A percentile compares a stretch with the other conserved stretches of the same genome.
These are phyloP conservation scores for Cyclotella sp. DNA, from an alignment of 108 stramenopile genomes.

Conservation along the genomic window DNA sequence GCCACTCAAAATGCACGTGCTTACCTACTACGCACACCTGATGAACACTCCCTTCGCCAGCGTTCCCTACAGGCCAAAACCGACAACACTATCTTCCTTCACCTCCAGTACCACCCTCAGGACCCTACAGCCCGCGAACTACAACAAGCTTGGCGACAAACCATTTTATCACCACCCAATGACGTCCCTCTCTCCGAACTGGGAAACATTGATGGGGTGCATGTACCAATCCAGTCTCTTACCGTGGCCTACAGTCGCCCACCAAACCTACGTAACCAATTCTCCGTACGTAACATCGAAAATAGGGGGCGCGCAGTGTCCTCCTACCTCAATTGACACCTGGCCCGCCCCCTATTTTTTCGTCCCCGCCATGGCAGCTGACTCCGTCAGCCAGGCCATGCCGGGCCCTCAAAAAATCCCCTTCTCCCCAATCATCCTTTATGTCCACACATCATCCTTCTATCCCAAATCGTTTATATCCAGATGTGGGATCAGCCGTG, in stretches of 20 bases:
- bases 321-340: too few species aligned
- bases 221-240: neutral
- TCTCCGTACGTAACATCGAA: conserved; percentile 4
- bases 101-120: conserved; percentile 18
- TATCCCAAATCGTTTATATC: too few species aligned
- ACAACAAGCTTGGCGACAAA: conserved; percentile 3
- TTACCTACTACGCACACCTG: neutral
- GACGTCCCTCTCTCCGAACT: neutral
- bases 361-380: too few species aligned
- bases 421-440: too few species aligned
- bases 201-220: neutral
- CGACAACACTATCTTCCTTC: conserved; percentile 15
- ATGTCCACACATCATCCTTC: too few species aligned
- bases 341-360: too few species aligned
- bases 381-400: too few species aligned
- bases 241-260: conserved; percentile 12
- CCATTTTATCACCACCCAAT: neutral
- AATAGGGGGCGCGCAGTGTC: conserved; percentile 2
- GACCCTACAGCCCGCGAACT: neutral
- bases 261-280: conserved; percentile 9
- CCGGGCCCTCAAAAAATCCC: too few species aligned
- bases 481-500: too few species aligned
- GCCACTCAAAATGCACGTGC: conserved; percentile 27
- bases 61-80: neutral
- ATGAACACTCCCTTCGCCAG: neutral